A percentile compares a stretch with the other conserved stretches of the same genome.
phyloP scores from a whole-genome alignment of 257 asterid genomes.

The Lycium ferocissimum region DNA sequence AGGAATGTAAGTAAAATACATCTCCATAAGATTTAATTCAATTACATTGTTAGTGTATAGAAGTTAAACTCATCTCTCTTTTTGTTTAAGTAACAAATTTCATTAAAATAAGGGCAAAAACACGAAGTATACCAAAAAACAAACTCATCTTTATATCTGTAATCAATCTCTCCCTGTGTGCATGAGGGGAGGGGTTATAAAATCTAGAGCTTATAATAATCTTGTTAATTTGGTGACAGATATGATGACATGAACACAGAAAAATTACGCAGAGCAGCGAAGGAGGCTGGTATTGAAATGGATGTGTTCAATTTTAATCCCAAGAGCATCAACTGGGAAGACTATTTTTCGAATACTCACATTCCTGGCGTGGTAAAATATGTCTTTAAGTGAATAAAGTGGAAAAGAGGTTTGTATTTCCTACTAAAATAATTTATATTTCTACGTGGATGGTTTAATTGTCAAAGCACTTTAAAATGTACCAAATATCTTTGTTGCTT shows the following conservation, averaged over 20 bases:
- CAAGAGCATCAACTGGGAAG: constrained; percentile 55
- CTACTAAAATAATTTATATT: not conserved
- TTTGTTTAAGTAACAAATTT: no score
- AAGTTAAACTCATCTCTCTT: not conserved
- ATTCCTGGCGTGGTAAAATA: constrained; percentile 53
- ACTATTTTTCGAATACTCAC: constrained; percentile 55
- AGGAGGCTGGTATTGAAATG: constrained; percentile 42
- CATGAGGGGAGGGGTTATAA: not conserved
- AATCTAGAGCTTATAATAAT: not conserved
- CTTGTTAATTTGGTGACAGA: constrained; percentile 35
- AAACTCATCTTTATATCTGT: not conserved
- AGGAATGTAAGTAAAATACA: constrained; percentile 67
- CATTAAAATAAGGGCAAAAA: no score
- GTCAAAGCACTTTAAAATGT: not conserved
- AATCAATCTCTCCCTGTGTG: not conserved
- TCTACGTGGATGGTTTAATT: not conserved
- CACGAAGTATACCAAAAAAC: no score
- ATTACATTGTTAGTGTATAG: not conserved
- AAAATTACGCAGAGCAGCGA: constrained; percentile 47
- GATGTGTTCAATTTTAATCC: constrained; percentile 59
- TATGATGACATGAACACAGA: constrained; percentile 64
- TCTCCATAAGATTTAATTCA: not conserved
- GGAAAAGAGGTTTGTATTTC: not conserved
- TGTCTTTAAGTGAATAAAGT: constrained; percentile 38
- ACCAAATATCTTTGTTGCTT: not conserved